phyloP scores from a whole-genome alignment of 1,139 yeast species.

The Kazachstania sp. region DNA sequence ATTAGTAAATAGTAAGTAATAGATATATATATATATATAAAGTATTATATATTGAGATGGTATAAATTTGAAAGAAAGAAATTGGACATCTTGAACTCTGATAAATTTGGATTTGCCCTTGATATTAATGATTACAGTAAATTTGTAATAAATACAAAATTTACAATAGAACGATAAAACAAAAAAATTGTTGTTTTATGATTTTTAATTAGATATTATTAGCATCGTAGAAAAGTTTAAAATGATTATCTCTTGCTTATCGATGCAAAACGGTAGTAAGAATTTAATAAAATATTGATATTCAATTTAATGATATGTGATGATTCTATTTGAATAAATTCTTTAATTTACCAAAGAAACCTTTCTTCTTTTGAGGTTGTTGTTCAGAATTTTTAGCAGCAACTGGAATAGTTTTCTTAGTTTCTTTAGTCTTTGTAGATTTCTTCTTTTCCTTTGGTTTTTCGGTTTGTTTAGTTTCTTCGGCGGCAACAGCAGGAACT shows the following conservation, averaged over 20 bases:
- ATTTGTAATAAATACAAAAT: background rate
- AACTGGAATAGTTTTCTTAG: conserved; percentile 1
- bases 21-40: too few species aligned
- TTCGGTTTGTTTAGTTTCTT: background rate
- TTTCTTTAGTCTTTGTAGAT: background rate
- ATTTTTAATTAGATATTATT: too few species aligned
- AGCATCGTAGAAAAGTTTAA: too few species aligned
- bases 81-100: too few species aligned
- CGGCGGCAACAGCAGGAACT: background rate
- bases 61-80: background rate
- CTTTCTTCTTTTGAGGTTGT: conserved; percentile 33
- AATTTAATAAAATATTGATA: too few species aligned
- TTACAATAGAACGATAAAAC: background rate
- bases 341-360: conserved; percentile 41
- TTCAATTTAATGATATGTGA: too few species aligned
- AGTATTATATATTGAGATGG: background rate
- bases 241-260: too few species aligned
- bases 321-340: conserved; percentile 17
- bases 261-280: too few species aligned
- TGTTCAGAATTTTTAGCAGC: background rate
- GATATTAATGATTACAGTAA: background rate
- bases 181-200: background rate
- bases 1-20: too few species aligned
- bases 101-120: background rate
- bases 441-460: conserved; percentile 2